phyloP scores from a whole-genome alignment of 768 basidiomycete species.

The Boletus fagicola region DNA sequence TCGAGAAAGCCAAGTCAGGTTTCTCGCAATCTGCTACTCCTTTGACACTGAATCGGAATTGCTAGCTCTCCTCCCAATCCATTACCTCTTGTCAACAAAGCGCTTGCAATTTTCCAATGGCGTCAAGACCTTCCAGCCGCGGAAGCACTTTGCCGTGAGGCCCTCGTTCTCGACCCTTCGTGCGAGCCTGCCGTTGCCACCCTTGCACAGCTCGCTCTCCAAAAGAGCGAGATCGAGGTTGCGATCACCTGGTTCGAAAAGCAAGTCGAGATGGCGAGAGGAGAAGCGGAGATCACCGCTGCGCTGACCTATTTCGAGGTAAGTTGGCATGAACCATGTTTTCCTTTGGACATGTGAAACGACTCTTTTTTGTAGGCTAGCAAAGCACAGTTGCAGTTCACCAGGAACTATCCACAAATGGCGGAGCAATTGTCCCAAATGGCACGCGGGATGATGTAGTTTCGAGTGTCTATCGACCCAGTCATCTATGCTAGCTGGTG shows the following conservation, averaged over 20 bases:
- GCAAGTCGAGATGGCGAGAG: slow-evolving; percentile 83
- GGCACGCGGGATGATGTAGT: slow-evolving; percentile 40
- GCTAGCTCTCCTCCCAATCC: slow-evolving; percentile 68
- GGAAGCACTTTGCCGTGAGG: slow-evolving; percentile 84
- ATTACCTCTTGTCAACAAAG: slow-evolving; percentile 94
- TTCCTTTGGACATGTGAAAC: background rate
- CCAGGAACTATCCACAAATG: slow-evolving; percentile 79
- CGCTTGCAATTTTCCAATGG: slow-evolving; percentile 95
- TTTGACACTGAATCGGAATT: background rate
- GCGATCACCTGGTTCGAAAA: slow-evolving; percentile 85
- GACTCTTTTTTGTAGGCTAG: slow-evolving; percentile 60
- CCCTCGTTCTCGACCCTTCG: slow-evolving; percentile 82
- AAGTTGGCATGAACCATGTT: slow-evolving; percentile 27
- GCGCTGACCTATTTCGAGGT: slow-evolving; percentile 80
- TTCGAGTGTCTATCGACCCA: background rate
- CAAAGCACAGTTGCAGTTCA: slow-evolving; percentile 77
- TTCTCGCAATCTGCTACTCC: background rate
- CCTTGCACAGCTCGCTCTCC: slow-evolving; percentile 87
- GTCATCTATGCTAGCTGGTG: slow-evolving; percentile 1
- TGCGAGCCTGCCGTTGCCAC: slow-evolving; percentile 97
- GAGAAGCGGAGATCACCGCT: slow-evolving; percentile 81
- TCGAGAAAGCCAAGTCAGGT: slow-evolving; percentile 73
- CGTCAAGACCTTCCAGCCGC: slow-evolving; percentile 84
- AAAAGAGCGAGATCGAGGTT: slow-evolving; percentile 84
- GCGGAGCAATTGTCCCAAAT: slow-evolving; percentile 62